phyloP scores from a whole-genome alignment of 352 stramenopile genomes.

The Pythium angustatum region DNA sequence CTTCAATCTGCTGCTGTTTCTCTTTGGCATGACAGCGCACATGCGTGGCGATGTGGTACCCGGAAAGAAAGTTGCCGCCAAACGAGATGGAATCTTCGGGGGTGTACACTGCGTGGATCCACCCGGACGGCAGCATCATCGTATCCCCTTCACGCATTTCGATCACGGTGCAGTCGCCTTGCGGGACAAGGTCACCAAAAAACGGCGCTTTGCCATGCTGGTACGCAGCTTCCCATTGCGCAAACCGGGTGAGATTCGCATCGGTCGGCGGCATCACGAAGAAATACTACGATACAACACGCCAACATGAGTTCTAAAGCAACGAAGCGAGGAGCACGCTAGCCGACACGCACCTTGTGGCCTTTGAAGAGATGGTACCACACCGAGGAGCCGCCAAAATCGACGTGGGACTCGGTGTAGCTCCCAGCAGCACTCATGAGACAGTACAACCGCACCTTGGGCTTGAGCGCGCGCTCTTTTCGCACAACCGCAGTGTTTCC shows the following conservation, averaged over 20 bases:
- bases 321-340: not conserved
- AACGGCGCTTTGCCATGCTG: conserved; percentile 28
- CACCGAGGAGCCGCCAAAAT: conserved; percentile 46
- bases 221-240: conserved; percentile 32
- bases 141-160: conserved; percentile 41
- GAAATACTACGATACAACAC: conserved; percentile 31
- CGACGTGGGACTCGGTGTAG: conserved; percentile 50
- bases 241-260: conserved; percentile 35
- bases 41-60: conserved; percentile 42
- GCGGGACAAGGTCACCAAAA: conserved; percentile 27
- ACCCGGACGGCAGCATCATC: conserved; percentile 45
- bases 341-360: conserved; percentile 29
- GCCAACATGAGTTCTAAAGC: not conserved
- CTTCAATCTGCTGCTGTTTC: conserved; percentile 27
- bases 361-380: conserved; percentile 50
- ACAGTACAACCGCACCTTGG: conserved; percentile 40
- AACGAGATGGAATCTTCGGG: conserved; percentile 47
- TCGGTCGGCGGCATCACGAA: conserved; percentile 44
- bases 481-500: conserved; percentile 9
- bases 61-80: conserved; percentile 44
- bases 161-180: conserved; percentile 32
- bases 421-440: conserved; percentile 46
- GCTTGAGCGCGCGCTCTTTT: conserved; percentile 19
- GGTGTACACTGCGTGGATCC: conserved; percentile 50
- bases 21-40: conserved; percentile 38